Conservation (phyloP, 371 early-diverging fungal genomes). For the Mucor sp. region DNA sequence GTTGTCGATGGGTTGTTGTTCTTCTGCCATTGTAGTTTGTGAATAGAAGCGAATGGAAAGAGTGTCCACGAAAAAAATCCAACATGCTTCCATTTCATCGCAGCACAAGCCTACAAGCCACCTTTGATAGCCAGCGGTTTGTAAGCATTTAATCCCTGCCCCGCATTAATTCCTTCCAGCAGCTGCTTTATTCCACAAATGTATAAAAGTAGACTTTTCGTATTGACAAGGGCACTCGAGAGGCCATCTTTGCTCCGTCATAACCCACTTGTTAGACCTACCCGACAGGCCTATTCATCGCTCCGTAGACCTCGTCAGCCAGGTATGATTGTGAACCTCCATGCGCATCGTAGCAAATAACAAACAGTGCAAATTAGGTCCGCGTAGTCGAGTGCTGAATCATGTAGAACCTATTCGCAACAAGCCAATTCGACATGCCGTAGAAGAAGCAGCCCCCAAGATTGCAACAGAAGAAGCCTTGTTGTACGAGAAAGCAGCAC, state of each 20-base stretch:
- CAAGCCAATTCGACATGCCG: background rate
- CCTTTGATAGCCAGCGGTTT: background rate
- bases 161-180: background rate
- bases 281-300: conserved; percentile 20
- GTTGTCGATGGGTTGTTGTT: background rate
- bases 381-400: conserved; percentile 39
- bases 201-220: conserved; percentile 9
- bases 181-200: background rate
- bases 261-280: background rate
- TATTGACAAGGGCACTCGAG: background rate
- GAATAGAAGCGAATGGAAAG: background rate
- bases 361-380: conserved; percentile 18
- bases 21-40: background rate
- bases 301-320: conserved; percentile 19
- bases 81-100: background rate
- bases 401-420: conserved; percentile 27
- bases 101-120: conserved; percentile 1
- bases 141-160: background rate
- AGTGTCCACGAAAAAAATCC: background rate
- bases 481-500: background rate
- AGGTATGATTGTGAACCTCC: conserved; percentile 4
- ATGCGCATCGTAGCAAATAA: background rate
- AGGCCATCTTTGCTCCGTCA: background rate
- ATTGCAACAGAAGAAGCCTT: background rate
- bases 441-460: background rate